phyloP scores from a whole-genome alignment of 345 rosid genomes.

The Raphanus sativus region DNA sequence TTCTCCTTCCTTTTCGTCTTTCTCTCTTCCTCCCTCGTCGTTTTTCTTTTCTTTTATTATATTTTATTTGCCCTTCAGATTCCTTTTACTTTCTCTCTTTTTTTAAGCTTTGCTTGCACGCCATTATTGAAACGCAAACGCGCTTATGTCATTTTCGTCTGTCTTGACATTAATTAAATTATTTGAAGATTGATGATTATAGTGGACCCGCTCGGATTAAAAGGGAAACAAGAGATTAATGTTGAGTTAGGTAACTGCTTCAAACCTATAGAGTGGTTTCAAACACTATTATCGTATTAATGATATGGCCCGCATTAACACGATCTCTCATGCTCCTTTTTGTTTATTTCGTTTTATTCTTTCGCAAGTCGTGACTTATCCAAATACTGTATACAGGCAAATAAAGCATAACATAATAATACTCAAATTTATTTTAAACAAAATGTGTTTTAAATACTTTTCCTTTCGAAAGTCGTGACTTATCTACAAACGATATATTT shows the following conservation, averaged over 20 bases:
- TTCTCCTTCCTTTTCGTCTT: conserved; percentile 12
- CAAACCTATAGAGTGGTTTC: background rate
- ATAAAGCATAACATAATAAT: background rate
- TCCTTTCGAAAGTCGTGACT: background rate
- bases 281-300: background rate
- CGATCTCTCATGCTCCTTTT: conserved; percentile 12
- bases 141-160: conserved; percentile 26
- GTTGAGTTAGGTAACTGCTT: conserved; percentile 13
- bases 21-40: conserved; percentile 13
- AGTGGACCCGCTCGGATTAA: background rate
- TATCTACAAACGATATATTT: background rate
- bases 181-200: background rate
- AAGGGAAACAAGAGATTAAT: conserved; percentile 1
- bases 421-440: background rate
- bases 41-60: background rate
- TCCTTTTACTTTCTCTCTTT: background rate
- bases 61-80: background rate
- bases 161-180: background rate
- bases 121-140: conserved; percentile 35
- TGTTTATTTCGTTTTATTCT: background rate
- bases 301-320: conserved; percentile 20
- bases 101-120: conserved; percentile 39
- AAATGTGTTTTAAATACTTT: background rate
- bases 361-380: conserved; percentile 29
- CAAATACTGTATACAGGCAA: conserved; percentile 6